Conservation (phyloP, 2,329 filamentous ascomycete species). For the Trichothecium roseum region DNA sequence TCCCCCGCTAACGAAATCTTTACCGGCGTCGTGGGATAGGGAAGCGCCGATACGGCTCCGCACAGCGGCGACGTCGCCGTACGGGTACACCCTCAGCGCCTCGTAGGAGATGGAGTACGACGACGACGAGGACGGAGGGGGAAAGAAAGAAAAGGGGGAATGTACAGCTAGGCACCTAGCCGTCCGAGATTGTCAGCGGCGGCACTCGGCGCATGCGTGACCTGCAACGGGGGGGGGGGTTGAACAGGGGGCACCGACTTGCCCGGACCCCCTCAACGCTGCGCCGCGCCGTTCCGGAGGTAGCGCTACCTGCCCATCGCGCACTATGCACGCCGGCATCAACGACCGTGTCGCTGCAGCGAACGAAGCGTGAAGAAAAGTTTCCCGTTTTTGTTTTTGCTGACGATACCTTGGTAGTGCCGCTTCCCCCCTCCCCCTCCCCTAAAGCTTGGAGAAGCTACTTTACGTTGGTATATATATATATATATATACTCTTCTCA, state of each 20-base stretch:
- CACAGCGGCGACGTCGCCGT: slow-evolving; percentile 17
- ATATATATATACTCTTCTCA: no score
- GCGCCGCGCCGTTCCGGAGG: slow-evolving; percentile 5
- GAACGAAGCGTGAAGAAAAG: no score
- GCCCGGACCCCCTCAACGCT: no score
- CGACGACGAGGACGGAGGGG: slow-evolving; percentile 1
- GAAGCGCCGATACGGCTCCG: slow-evolving; percentile 12
- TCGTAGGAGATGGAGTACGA: neutral
- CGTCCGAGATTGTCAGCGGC: slow-evolving; percentile 6
- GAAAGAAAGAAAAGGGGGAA: no score
- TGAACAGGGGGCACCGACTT: no score
- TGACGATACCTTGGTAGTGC: no score
- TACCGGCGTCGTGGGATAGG: slow-evolving; percentile 3
- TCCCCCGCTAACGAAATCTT: slow-evolving; percentile 8
- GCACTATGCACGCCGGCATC: slow-evolving; percentile 5
- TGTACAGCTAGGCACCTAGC: no score
- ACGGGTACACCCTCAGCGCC: slow-evolving; percentile 7
- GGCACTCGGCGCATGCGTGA: slow-evolving; percentile 8
- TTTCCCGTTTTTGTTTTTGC: no score
- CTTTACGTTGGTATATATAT: no score
- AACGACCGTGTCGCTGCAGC: slow-evolving; percentile 1
- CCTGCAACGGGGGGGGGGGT: slow-evolving; percentile 8
- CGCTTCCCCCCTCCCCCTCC: no score
- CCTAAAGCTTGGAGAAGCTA: no score
- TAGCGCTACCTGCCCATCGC: slow-evolving; percentile 8